Evolutionary conservation across 2,329 filamentous ascomycete species (phyloP).

Genomic region (Pyricularia sp.): DNA sequence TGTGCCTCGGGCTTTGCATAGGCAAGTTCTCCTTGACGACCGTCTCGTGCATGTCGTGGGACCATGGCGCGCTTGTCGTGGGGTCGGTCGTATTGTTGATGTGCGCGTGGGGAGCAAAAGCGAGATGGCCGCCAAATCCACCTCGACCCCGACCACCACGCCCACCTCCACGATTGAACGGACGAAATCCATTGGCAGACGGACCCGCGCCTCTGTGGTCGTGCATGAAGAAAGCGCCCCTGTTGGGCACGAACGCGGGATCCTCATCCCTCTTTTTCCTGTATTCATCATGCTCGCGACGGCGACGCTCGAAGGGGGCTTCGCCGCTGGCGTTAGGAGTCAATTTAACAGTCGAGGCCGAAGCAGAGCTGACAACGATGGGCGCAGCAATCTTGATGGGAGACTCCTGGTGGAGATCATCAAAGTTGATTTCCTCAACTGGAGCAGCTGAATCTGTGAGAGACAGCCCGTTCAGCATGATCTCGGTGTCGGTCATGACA

Average conservation of each 20-base stretch:
- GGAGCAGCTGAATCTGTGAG: constrained; percentile 31
- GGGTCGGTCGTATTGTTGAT: constrained; percentile 34
- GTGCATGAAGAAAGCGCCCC: constrained; percentile 95
- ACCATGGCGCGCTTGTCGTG: constrained; percentile 69
- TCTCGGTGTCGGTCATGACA: constrained; percentile 42
- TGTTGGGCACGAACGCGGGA: constrained; percentile 86
- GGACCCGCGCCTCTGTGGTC: constrained; percentile 77
- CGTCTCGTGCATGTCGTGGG: constrained; percentile 86
- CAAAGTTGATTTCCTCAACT: constrained; percentile 36
- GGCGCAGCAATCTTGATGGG: constrained; percentile 31
- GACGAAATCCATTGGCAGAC: constrained; percentile 67
- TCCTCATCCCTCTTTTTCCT: constrained; percentile 80
- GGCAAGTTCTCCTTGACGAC: constrained; percentile 35
- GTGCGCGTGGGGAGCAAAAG: not conserved
- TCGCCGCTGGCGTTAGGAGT: constrained; percentile 37
- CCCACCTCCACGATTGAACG: constrained; percentile 56
- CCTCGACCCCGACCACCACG: constrained; percentile 52
- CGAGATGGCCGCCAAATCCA: constrained; percentile 41
- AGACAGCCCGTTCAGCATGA: constrained; percentile 47
- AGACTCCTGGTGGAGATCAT: constrained; percentile 19
- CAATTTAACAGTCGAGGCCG: constrained; percentile 18
- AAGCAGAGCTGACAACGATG: constrained; percentile 45
- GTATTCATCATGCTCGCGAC: constrained; percentile 85
- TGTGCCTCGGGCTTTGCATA: constrained; percentile 9
- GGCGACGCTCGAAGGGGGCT: constrained; percentile 58